A percentile compares a stretch with the other conserved stretches of the same genome.
These are phyloP conservation scores for Trypanosoma platydactyli DNA, from an alignment of 208 protist genomes.

Conservation along the genomic window DNA sequence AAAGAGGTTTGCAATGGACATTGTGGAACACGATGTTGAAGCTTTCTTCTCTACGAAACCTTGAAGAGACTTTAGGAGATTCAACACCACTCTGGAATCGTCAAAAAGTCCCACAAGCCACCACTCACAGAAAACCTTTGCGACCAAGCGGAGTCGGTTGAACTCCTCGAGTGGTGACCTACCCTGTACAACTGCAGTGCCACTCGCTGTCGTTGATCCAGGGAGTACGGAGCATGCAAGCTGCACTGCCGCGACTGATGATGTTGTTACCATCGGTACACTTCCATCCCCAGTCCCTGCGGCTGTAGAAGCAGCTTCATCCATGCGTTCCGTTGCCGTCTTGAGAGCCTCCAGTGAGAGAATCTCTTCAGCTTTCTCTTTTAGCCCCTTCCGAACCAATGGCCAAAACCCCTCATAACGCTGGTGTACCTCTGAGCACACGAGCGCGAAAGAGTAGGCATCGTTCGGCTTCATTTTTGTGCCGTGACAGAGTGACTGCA, in stretches of 20 bases:
- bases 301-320: conserved; percentile 6
- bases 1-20: conserved; percentile 11
- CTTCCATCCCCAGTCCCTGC: not conserved
- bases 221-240: not conserved
- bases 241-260: not conserved
- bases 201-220: not conserved
- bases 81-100: conserved; percentile 20
- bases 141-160: conserved; percentile 23
- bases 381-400: conserved; percentile 15
- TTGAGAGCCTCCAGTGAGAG: conserved; percentile 13
- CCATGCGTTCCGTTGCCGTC: conserved; percentile 9
- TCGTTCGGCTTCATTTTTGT: conserved; percentile 28
- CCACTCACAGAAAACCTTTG: conserved; percentile 29
- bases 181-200: not conserved
- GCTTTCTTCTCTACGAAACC: conserved; percentile 8
- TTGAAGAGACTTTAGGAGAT: conserved; percentile 17
- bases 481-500: conserved; percentile 23
- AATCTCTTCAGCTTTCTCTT: conserved; percentile 11
- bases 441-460: conserved; percentile 19
- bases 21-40: not conserved
- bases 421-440: conserved; percentile 33
- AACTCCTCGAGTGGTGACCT: conserved; percentile 25
- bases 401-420: conserved; percentile 34
- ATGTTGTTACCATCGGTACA: not conserved
- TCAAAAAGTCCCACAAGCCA: conserved; percentile 32